These are phyloP conservation scores for Saturnispora zaruensis DNA, from an alignment of 805 yeast genomes.

Conservation along the genomic window DNA sequence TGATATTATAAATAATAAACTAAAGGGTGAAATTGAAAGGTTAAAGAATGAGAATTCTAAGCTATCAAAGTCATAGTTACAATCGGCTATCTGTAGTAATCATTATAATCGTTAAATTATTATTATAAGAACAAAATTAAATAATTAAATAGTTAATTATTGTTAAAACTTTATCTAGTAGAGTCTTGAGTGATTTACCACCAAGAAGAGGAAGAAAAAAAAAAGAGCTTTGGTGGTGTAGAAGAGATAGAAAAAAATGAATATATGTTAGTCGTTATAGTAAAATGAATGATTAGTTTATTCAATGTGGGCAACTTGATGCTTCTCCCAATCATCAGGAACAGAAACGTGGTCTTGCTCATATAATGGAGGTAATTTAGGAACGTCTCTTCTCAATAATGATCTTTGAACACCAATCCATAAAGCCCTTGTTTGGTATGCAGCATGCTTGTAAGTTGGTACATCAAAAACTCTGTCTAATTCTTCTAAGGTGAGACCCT, in stretches of 20 bases:
- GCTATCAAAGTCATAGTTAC: neutral
- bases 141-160: neutral
- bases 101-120: neutral
- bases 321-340: constrained; percentile 53
- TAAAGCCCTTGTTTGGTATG: constrained; percentile 33
- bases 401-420: constrained; percentile 37
- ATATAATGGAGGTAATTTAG: constrained; percentile 48
- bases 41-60: constrained; percentile 16
- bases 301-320: constrained; percentile 42
- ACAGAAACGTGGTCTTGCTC: constrained; percentile 51
- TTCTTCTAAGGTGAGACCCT: constrained; percentile 75
- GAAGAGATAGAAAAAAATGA: neutral
- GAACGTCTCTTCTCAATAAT: constrained; percentile 41
- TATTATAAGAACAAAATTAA: neutral
- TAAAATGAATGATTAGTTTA: neutral
- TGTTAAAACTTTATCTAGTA: neutral
- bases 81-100: neutral
- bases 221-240: neutral
- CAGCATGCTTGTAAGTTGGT: constrained; percentile 47
- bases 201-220: too few species aligned
- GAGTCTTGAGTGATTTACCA: neutral
- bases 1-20: constrained; percentile 19
- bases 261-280: neutral
- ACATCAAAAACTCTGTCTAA: constrained; percentile 47
- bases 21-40: constrained; percentile 21